phyloP scores from a whole-genome alignment of 306 rosid genomes.

The Amphicarpaea edgeworthii region DNA sequence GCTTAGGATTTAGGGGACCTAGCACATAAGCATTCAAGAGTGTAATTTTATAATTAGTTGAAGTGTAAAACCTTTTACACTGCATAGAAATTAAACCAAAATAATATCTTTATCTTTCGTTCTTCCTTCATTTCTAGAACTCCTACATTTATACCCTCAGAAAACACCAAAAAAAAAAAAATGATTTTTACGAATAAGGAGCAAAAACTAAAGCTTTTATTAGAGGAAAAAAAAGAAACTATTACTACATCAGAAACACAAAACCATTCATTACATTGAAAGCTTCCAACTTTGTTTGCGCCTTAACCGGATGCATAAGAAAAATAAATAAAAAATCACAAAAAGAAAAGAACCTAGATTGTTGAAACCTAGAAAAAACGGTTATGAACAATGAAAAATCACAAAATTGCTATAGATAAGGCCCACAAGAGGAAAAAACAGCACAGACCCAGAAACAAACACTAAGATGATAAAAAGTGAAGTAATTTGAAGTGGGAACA shows the following conservation, averaged over 20 bases:
- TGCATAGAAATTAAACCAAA: not conserved
- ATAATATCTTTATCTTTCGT: not conserved
- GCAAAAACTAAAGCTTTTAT: not conserved
- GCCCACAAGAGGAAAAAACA: not conserved
- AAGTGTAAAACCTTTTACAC: not conserved
- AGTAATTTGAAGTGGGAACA: not conserved
- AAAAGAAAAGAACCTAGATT: too few relatives aligned
- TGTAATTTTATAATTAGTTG: not conserved
- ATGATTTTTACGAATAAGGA: not conserved
- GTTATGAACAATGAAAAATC: not conserved
- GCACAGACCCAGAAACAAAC: slow-evolving; percentile 18
- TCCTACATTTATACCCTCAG: not conserved
- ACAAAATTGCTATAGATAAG: not conserved
- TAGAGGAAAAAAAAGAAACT: not conserved
- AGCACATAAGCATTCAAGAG: too few relatives aligned
- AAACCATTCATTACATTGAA: not conserved
- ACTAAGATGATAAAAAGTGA: not conserved
- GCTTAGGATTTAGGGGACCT: too few relatives aligned
- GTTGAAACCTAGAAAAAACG: not conserved
- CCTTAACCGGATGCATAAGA: not conserved
- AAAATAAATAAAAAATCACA: not conserved
- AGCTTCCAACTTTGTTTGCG: not conserved
- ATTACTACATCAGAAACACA: not conserved
- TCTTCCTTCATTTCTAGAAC: not conserved
- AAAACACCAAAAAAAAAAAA: not conserved